Percentiles rank a stretch among this genome's conserved stretches.
Evolutionary conservation across 768 basidiomycete genomes (phyloP).

Genomic region (Macrocybe gigantea): DNA sequence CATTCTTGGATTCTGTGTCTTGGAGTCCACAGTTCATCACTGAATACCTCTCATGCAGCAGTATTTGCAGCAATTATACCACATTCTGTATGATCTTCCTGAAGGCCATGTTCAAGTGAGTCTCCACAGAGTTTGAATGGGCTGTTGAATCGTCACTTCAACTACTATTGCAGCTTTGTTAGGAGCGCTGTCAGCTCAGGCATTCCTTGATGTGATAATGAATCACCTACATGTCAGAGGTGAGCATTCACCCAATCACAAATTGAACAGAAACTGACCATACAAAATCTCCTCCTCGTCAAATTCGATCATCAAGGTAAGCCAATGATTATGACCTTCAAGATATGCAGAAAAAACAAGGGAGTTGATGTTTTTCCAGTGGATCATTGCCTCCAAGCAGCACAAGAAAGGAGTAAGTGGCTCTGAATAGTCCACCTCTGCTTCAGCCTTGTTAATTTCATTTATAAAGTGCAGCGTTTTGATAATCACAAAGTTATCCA

Average conservation of each 20-base stretch:
- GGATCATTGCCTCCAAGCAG: constrained; percentile 1
- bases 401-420: constrained; percentile 3
- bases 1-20: too few relatives aligned
- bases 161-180: constrained; percentile 5
- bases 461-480: constrained; percentile 7
- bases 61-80: constrained; percentile 6
- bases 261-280: not conserved
- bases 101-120: constrained; percentile 2
- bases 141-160: not conserved
- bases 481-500: constrained; percentile 5
- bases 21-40: constrained; percentile 3
- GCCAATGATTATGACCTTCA: constrained; percentile 2
- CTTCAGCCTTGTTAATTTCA: constrained; percentile 3
- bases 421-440: not conserved
- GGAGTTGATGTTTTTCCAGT: not conserved
- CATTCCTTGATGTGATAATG: constrained; percentile 2
- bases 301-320: constrained; percentile 5
- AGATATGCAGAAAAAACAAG: constrained; percentile 1
- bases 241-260: not conserved
- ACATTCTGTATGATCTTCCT: constrained; percentile 4
- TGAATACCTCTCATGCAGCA: constrained; percentile 2
- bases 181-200: not conserved
- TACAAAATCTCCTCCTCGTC: not conserved
- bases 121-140: constrained; percentile 1
- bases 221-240: not conserved